phyloP scores from a whole-genome alignment of 73 alveolate species.

The Diophrys sp. region DNA sequence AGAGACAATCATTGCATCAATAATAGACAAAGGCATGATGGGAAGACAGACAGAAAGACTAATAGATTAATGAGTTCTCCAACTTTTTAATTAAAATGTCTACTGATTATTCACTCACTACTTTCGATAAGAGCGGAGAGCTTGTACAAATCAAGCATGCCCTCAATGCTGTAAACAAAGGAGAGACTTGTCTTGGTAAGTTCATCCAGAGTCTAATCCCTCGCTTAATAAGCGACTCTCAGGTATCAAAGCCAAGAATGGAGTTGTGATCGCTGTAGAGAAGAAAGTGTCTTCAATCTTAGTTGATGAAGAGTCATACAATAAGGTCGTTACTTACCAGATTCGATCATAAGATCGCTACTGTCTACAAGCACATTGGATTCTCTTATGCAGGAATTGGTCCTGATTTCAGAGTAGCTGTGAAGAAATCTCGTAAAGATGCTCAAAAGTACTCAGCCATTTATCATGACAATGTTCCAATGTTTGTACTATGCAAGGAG shows the following conservation, averaged over 20 bases:
- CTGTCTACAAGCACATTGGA: constrained; percentile 72
- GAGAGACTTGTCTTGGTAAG: constrained; percentile 86
- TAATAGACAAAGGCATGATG: no score
- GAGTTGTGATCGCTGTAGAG: constrained; percentile 87
- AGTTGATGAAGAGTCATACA: constrained; percentile 73
- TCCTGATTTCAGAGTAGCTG: constrained; percentile 82
- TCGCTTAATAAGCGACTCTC: neutral
- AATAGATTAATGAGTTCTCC: no score
- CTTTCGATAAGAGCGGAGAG: constrained; percentile 83
- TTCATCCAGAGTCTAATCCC: no score
- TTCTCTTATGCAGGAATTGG: constrained; percentile 84
- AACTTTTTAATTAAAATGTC: constrained; percentile 29
- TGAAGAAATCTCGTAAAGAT: constrained; percentile 78
- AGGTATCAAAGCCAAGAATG: constrained; percentile 83
- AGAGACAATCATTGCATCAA: no score
- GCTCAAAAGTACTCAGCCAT: constrained; percentile 65
- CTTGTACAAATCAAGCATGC: constrained; percentile 87
- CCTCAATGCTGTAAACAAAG: constrained; percentile 90
- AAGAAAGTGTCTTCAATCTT: constrained; percentile 77
- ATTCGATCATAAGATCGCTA: no score
- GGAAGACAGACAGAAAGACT: no score
- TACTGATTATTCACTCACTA: constrained; percentile 79
- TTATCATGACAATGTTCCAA: constrained; percentile 81
- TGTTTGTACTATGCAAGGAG: constrained; percentile 71
- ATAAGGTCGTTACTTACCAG: no score